Evolutionary conservation across 805 yeast species (phyloP).

Genomic region (Yarrowia porcina): DNA sequence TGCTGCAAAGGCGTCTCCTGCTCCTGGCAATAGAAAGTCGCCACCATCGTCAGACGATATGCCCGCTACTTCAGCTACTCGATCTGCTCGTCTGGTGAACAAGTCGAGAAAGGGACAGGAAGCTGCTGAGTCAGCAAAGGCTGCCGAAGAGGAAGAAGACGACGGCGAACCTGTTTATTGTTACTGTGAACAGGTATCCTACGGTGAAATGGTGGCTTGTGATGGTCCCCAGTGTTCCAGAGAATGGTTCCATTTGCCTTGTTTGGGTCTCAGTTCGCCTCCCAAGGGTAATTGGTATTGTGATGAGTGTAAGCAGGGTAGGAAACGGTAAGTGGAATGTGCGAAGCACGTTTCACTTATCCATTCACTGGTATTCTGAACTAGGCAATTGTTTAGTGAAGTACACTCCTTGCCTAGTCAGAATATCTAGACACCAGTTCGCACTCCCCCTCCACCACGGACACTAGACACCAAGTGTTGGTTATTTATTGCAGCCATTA

Average conservation of each 20-base stretch:
- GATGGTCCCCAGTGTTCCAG: slow-evolving; percentile 89
- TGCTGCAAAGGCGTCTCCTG: background rate
- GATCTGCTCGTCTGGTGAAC: slow-evolving; percentile 2
- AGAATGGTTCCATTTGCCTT: slow-evolving; percentile 95
- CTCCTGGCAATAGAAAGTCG: slow-evolving; percentile 6
- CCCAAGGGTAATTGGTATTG: slow-evolving; percentile 88
- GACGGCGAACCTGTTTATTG: slow-evolving; percentile 82
- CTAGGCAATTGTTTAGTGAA: too few relatives aligned
- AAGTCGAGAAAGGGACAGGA: slow-evolving; percentile 20
- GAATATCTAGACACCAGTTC: too few relatives aligned
- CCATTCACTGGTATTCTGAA: too few relatives aligned
- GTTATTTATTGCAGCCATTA: background rate
- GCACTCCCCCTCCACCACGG: too few relatives aligned
- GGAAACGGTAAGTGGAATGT: slow-evolving; percentile 9
- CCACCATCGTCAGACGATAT: slow-evolving; percentile 12
- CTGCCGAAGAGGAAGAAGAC: slow-evolving; percentile 33
- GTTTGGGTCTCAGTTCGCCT: slow-evolving; percentile 79
- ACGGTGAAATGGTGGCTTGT: slow-evolving; percentile 99
- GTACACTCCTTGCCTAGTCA: too few relatives aligned
- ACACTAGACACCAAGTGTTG: too few relatives aligned
- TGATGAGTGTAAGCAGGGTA: slow-evolving; percentile 51
- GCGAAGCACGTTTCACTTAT: too few relatives aligned
- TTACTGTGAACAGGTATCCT: slow-evolving; percentile 94
- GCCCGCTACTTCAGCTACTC: slow-evolving; percentile 14
- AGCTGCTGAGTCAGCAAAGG: slow-evolving; percentile 10